Base-by-base conservation (phyloP, 306 rosid genomes). In the Lathyrus sativus region DNA sequence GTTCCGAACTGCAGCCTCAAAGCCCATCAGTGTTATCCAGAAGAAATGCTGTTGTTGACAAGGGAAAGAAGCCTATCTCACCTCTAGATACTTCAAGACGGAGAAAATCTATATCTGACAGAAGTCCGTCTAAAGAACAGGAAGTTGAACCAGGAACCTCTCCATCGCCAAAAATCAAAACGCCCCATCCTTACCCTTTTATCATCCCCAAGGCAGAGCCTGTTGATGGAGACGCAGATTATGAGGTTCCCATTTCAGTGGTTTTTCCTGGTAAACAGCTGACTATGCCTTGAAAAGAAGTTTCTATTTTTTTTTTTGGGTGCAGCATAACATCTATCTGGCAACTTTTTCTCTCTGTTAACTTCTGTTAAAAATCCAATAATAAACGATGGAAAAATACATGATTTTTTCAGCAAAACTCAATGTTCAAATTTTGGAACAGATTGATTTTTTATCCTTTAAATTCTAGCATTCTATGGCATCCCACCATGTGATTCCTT, bases 121-220 rank as follows among this genome's bases (percentile, higher is more conserved):
- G 77, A 70, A 35, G 58, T 15, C 56, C 78, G 31, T 53, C 37
- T 14, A 85, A 77, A 53, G 89, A 80, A 74, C 71, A 78, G 46
- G 22, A 37, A 50, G 74, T 73, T 76, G 86, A 77, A 57, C 62
- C 80, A 10, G 69, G 88, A 58, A 59, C 62, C 8, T 17, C 65
- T 35, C 41, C 26, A 14, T 29, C 54, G 41, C 78, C 79, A 12
- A 79, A 74, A 66, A 74, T 33, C 63, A 84, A 73, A 60, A 68
- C 63, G 50, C 65, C 78, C 51, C 66, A 22, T 45, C 14, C 71
- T 66, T 78, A 29, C 67, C 70, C 67, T 31, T 76, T 88, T 63
- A 62, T 95, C 71, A 75, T 6, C 37, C 99, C 99, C 65, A 95
- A 95, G 82, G 91, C 83, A 46, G 99, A 95, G 84, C 99, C 99